Evolutionary conservation across 1,139 yeast species (phyloP), one percentile per base, ranked within the genome.

Genomic region (Saccharomyces uvarum): DNA sequence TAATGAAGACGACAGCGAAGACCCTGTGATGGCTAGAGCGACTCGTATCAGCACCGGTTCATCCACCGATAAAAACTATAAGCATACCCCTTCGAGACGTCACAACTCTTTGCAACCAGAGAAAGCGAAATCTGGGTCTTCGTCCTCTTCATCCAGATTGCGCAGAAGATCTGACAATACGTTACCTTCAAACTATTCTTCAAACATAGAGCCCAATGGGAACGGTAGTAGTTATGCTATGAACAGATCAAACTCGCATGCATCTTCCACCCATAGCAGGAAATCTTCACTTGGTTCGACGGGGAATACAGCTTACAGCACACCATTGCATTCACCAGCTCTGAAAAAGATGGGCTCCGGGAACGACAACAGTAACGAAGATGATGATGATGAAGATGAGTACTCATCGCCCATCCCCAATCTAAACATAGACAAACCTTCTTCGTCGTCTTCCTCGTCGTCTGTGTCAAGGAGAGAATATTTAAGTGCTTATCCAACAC

Each of bases 361-460:
- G 24, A 21, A 38, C 21, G 16, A 33, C 44, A 21, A 38, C 44
- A 16, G 19, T 16, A 38, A 11, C 9, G 69, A 64, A 55, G 70
- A 62, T 50, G 69, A 62, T 32, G 69, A 62, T 31, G 59, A 58
- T 50, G 66, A 62, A 33, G 61, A 54, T 46, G 54, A 54, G 9
- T 48, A 55, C 32, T 16, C 44, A 7, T 38, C 44, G n/a, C 44
- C 44, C 19, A 38, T 38, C 44, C 44, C 44, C 9, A 38, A 38
- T 19, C n/a, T 38, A 8, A 38, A 38, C 44, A 38, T 38, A 38
- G 44, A 38, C 21, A 38, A 38, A n/a, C 44, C 44, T 38, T 38
- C 44, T 11, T 16, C 44, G n/a, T 38, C 44, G n/a, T 8, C 44
- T 21, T 38, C 44, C 3, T 38, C 31, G 31, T 28, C 31, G 13